These are phyloP conservation scores for Lolium rigidum DNA, from an alignment of 176 grass and related monocot species.

Conservation along the genomic window DNA sequence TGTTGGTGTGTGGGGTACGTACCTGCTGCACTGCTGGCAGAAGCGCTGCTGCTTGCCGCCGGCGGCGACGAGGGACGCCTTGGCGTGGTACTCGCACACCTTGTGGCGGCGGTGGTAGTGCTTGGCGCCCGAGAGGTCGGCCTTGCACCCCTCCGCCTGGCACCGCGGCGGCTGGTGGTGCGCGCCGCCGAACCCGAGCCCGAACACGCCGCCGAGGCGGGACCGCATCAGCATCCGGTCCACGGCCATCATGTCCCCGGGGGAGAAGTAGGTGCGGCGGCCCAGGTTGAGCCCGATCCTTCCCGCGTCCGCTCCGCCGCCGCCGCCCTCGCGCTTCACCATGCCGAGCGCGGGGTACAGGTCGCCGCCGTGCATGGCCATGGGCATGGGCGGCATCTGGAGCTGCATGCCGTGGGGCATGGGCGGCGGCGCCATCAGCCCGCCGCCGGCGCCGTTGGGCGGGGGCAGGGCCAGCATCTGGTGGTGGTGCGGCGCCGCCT, in stretches of 20 bases:
- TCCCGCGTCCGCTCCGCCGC: background rate
- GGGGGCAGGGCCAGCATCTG: slow-evolving; percentile 51
- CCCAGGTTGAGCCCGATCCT: slow-evolving; percentile 87
- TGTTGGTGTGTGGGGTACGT: background rate
- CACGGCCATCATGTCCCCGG: slow-evolving; percentile 61
- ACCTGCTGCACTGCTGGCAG: slow-evolving; percentile 99
- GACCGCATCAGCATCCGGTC: slow-evolving; percentile 60
- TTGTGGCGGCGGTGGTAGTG: slow-evolving; percentile 98
- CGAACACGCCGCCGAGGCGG: slow-evolving; percentile 53
- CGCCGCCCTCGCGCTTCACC: slow-evolving; percentile 72
- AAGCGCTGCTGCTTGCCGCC: slow-evolving; percentile 84
- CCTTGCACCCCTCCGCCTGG: slow-evolving; percentile 91
- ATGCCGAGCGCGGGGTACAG: slow-evolving; percentile 57
- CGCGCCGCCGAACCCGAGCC: slow-evolving; percentile 58
- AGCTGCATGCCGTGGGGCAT: slow-evolving; percentile 48
- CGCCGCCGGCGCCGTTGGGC: background rate
- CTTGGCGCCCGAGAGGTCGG: slow-evolving; percentile 84
- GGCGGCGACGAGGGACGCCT: slow-evolving; percentile 75
- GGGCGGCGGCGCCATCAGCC: slow-evolving; percentile 34
- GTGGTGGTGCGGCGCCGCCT: slow-evolving; percentile 20
- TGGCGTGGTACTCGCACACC: slow-evolving; percentile 98
- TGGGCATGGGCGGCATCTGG: slow-evolving; percentile 35
- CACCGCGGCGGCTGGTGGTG: slow-evolving; percentile 74
- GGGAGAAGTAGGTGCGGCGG: slow-evolving; percentile 87
- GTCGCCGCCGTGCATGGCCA: slow-evolving; percentile 17